phyloP scores from a whole-genome alignment of 169 alveolate genomes.

The Plasmodium relictum region DNA sequence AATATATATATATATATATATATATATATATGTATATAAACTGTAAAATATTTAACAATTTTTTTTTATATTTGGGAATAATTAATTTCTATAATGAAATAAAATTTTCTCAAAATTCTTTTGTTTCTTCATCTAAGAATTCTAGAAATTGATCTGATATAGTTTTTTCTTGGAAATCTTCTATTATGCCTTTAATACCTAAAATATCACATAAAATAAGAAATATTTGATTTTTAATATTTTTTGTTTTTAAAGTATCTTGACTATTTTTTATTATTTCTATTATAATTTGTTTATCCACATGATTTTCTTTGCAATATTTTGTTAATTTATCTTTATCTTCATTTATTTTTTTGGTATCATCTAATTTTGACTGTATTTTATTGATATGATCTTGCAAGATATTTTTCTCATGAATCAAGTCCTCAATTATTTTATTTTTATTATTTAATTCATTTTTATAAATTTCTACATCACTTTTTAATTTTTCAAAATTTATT shows the following conservation, averaged over 20 bases:
- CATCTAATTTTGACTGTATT: conserved; percentile 11
- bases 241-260: conserved; percentile 28
- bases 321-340: conserved; percentile 8
- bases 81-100: no score
- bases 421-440: conserved; percentile 48
- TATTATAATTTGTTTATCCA: conserved; percentile 33
- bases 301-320: conserved; percentile 37
- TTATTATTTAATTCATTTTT: conserved; percentile 20
- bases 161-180: conserved; percentile 30
- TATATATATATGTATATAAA: not conserved
- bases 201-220: conserved; percentile 37
- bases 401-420: conserved; percentile 3
- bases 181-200: conserved; percentile 41
- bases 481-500: conserved; percentile 8
- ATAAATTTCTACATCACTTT: conserved; percentile 44
- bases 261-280: conserved; percentile 44
- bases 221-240: conserved; percentile 35
- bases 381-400: conserved; percentile 21
- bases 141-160: conserved; percentile 58
- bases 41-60: not conserved
- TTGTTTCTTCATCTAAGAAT: conserved; percentile 31
- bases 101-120: not conserved
- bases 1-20: not conserved
- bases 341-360: conserved; percentile 16
- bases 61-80: not conserved